phyloP scores from a whole-genome alignment of 345 rosid genomes.

The Kernera saxatilis region DNA sequence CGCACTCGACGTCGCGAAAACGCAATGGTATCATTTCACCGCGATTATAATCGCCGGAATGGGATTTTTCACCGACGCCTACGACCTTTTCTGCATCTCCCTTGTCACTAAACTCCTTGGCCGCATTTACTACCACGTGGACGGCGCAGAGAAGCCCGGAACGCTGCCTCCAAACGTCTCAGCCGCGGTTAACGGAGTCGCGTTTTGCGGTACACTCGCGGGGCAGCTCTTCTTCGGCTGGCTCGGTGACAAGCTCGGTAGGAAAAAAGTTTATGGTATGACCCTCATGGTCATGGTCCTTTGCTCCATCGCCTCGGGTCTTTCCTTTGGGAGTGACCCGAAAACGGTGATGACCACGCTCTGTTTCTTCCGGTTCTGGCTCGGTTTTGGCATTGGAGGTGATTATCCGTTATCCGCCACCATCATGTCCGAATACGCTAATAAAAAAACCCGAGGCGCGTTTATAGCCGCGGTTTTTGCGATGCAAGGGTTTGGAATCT shows the following conservation, averaged over 20 bases:
- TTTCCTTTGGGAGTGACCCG: slow-evolving; percentile 46
- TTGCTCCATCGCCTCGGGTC: slow-evolving; percentile 60
- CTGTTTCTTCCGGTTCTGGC: slow-evolving; percentile 84
- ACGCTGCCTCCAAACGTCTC: slow-evolving; percentile 65
- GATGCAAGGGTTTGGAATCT: slow-evolving; percentile 86
- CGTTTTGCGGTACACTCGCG: slow-evolving; percentile 58
- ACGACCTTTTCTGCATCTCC: slow-evolving; percentile 79
- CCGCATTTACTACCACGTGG: slow-evolving; percentile 63
- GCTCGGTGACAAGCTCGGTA: slow-evolving; percentile 75
- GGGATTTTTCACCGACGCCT: slow-evolving; percentile 86
- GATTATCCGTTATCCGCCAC: slow-evolving; percentile 83
- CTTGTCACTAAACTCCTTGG: slow-evolving; percentile 78
- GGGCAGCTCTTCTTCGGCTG: slow-evolving; percentile 84
- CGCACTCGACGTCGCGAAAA: slow-evolving; percentile 69
- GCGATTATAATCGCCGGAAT: slow-evolving; percentile 76
- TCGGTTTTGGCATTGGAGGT: slow-evolving; percentile 80
- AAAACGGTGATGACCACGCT: slow-evolving; percentile 56
- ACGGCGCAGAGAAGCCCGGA: slow-evolving; percentile 59
- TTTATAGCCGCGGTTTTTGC: slow-evolving; percentile 92
- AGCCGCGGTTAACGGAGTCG: slow-evolving; percentile 74
- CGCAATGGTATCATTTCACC: slow-evolving; percentile 81
- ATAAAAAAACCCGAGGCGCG: slow-evolving; percentile 84
- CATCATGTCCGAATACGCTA: slow-evolving; percentile 83
- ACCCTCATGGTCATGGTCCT: slow-evolving; percentile 73
- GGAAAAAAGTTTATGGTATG: slow-evolving; percentile 72